These are phyloP conservation scores for Globisporangium heterothallicum DNA, from an alignment of 352 stramenopile species.

Conservation along the genomic window DNA sequence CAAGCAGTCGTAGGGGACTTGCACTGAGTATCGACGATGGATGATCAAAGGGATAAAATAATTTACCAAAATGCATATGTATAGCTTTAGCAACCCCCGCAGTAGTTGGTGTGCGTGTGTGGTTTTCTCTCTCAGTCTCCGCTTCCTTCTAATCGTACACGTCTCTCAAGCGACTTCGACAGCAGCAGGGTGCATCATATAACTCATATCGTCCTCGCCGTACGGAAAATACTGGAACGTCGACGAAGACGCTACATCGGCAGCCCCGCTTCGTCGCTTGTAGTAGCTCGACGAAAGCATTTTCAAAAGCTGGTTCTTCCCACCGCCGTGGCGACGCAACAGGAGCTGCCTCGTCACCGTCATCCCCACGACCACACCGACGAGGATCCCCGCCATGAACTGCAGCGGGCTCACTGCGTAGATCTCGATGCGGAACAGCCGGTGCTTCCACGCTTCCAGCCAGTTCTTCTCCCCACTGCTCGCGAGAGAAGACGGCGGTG, in stretches of 20 bases:
- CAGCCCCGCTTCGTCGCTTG: slow-evolving; percentile 1
- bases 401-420: slow-evolving; percentile 24
- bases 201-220: slow-evolving; percentile 11
- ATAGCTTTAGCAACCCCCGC: too few relatives aligned
- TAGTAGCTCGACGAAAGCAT: slow-evolving; percentile 3
- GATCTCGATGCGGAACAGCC: slow-evolving; percentile 14
- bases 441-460: slow-evolving; percentile 19
- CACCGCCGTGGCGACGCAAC: slow-evolving; percentile 9
- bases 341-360: slow-evolving; percentile 23
- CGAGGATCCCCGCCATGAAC: slow-evolving; percentile 34
- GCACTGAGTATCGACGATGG: too few relatives aligned
- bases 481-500: too few relatives aligned
- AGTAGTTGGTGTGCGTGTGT: too few relatives aligned
- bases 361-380: slow-evolving; percentile 34
- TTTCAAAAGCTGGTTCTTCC: slow-evolving; percentile 8
- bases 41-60: neutral
- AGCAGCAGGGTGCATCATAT: slow-evolving; percentile 28
- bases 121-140: slow-evolving; percentile 1
- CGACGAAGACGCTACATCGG: neutral
- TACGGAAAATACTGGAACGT: slow-evolving; percentile 8
- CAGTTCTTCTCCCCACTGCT: slow-evolving; percentile 11
- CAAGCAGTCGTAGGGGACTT: too few relatives aligned
- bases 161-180: slow-evolving; percentile 33
- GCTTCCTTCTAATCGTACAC: neutral
- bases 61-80: neutral